Conservation (phyloP, 805 yeast species). For the Barnettozyma salicaria region DNA sequence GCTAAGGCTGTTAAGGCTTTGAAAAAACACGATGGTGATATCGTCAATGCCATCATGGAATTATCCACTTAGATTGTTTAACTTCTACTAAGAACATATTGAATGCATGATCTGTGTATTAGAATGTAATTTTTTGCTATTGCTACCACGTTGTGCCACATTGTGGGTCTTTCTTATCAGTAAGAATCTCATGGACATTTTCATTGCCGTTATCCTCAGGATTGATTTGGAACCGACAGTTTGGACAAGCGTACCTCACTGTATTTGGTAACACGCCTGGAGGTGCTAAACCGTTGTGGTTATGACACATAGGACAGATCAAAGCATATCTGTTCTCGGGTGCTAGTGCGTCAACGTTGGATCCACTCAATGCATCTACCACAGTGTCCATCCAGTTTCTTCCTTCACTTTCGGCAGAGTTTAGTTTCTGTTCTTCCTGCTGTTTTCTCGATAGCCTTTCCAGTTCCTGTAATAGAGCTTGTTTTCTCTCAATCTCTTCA, state of each 20-base stretch:
- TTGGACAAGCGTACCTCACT: conserved; percentile 58
- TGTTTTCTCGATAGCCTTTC: conserved; percentile 5
- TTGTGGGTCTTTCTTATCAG: not conserved
- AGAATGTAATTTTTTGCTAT: not conserved
- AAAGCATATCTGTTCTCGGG: conserved; percentile 61
- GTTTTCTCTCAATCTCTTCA: conserved; percentile 36
- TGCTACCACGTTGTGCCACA: not conserved
- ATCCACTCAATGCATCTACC: conserved; percentile 47
- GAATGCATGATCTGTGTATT: not conserved
- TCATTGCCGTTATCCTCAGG: conserved; percentile 19
- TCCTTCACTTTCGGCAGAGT: not conserved
- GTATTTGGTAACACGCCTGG: conserved; percentile 49
- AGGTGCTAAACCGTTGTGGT: conserved; percentile 79
- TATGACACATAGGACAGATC: conserved; percentile 58
- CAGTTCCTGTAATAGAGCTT: conserved; percentile 29
- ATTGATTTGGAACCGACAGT: too few relatives aligned
- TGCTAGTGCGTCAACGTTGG: conserved; percentile 17
- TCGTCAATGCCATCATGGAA: conserved; percentile 94
- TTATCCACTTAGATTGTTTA: conserved; percentile 33
- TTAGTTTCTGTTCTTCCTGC: not conserved
- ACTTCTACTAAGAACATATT: not conserved
- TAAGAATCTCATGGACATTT: not conserved
- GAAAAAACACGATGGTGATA: conserved; percentile 82
- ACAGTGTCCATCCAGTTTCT: conserved; percentile 36
- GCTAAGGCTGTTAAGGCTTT: conserved; percentile 89